Conservation (phyloP, 345 rosid species). For the Draba incana region DNA sequence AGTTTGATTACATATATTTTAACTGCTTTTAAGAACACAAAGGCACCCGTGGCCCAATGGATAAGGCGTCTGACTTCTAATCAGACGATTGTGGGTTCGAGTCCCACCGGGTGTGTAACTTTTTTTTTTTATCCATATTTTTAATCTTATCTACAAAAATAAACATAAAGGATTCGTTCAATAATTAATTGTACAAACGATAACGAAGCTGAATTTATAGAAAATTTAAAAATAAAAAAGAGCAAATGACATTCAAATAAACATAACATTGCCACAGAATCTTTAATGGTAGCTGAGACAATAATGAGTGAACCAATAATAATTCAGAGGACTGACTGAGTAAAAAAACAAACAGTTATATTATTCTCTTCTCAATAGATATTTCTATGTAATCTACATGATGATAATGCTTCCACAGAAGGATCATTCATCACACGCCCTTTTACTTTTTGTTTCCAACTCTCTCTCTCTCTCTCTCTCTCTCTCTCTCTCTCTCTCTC, state of each 20-base stretch:
- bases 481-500: constrained; percentile 20
- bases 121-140: not conserved
- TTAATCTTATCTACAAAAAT: too few species aligned
- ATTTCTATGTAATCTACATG: constrained; percentile 25
- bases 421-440: constrained; percentile 32
- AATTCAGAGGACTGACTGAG: constrained; percentile 14
- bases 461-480: constrained; percentile 21
- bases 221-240: not conserved
- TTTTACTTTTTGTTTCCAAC: constrained; percentile 1
- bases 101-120: constrained; percentile 67
- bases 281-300: constrained; percentile 20
- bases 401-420: not conserved
- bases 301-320: constrained; percentile 23
- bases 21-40: fast-evolving
- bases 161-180: not conserved
- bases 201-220: not conserved
- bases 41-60: constrained; percentile 76
- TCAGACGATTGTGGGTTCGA: constrained; percentile 92
- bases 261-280: constrained; percentile 22
- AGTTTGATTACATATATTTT: not conserved
- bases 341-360: constrained; percentile 1
- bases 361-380: constrained; percentile 26
- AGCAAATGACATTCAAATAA: constrained; percentile 21
- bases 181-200: not conserved
- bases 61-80: constrained; percentile 86